Percentiles rank a stretch among this genome's conserved stretches.
These are phyloP conservation scores for Hypoxylon fuscum DNA, from an alignment of 495 filamentous ascomycete genomes.

Conservation along the genomic window DNA sequence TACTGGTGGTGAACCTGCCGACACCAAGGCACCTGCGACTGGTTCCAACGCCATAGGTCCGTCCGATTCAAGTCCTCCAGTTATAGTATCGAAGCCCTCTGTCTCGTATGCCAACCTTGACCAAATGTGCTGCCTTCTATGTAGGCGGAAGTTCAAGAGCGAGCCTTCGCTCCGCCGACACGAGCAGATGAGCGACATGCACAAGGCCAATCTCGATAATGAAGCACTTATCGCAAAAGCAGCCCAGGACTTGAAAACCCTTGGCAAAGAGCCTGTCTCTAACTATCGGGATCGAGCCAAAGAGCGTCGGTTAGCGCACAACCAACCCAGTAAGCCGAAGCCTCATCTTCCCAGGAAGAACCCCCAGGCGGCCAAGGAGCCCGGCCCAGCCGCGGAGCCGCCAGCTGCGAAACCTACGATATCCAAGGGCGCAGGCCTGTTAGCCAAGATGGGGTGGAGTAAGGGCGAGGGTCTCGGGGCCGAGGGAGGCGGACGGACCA, in stretches of 20 bases:
- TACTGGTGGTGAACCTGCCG: slow-evolving; percentile 9
- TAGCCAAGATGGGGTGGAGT: slow-evolving; percentile 93
- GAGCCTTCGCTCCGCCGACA: slow-evolving; percentile 75
- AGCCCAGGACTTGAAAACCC: slow-evolving; percentile 60
- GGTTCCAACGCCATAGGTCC: slow-evolving; percentile 36
- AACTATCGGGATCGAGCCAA: slow-evolving; percentile 85
- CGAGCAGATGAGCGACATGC: slow-evolving; percentile 77
- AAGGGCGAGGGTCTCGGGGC: slow-evolving; percentile 83
- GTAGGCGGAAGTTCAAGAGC: slow-evolving; percentile 76
- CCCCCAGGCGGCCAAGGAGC: slow-evolving; percentile 38
- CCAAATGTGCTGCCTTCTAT: slow-evolving; percentile 79
- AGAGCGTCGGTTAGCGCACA: slow-evolving; percentile 79
- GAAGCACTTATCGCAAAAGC: slow-evolving; percentile 66
- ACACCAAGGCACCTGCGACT: slow-evolving; percentile 31
- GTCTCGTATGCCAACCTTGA: slow-evolving; percentile 75
- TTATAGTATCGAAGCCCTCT: slow-evolving; percentile 33
- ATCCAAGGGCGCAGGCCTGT: slow-evolving; percentile 85
- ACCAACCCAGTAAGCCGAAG: slow-evolving; percentile 67
- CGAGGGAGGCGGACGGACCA: slow-evolving; percentile 77
- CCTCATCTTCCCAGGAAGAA: slow-evolving; percentile 53
- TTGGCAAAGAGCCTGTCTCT: slow-evolving; percentile 49
- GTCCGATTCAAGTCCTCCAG: slow-evolving; percentile 1
- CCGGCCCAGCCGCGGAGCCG: slow-evolving; percentile 23
- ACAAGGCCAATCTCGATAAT: slow-evolving; percentile 74
- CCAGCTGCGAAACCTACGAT: slow-evolving; percentile 48